Conservation (phyloP, 352 stramenopile species). For the Pythium phragmitis region DNA sequence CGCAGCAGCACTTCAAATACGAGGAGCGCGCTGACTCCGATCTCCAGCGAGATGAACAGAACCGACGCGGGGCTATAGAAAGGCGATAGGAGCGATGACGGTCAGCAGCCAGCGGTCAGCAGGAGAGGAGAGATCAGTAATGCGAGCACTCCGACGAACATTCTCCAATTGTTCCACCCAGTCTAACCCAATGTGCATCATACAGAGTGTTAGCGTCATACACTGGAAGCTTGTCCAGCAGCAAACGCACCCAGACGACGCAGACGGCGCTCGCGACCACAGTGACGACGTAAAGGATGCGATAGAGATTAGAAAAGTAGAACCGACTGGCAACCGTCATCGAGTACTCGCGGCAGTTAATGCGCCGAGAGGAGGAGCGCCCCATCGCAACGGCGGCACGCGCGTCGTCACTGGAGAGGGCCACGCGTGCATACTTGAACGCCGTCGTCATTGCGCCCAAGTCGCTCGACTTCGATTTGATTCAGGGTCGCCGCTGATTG, state of each 20-base stretch:
- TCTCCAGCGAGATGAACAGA: constrained; percentile 81
- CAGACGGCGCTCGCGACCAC: constrained; percentile 69
- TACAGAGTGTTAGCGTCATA: neutral
- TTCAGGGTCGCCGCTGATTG: constrained; percentile 1
- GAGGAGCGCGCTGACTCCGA: constrained; percentile 67
- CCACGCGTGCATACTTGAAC: constrained; percentile 25
- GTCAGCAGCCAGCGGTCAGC: neutral
- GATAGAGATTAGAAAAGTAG: constrained; percentile 82
- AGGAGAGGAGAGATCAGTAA: neutral
- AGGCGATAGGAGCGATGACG: neutral
- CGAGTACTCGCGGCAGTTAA: constrained; percentile 67
- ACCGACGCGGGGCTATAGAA: constrained; percentile 55
- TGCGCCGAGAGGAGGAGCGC: constrained; percentile 26
- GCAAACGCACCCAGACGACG: constrained; percentile 56
- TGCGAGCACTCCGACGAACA: constrained; percentile 33
- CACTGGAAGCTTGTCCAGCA: neutral
- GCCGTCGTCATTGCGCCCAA: constrained; percentile 12
- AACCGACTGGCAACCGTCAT: constrained; percentile 76
- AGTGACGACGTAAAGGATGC: constrained; percentile 80
- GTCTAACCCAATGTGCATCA: constrained; percentile 36
- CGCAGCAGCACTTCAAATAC: constrained; percentile 79
- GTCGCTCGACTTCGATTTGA: neutral
- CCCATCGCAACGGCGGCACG: neutral
- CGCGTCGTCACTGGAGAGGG: constrained; percentile 8
- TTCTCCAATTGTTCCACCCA: constrained; percentile 69